Evolutionary conservation across 805 yeast genomes (phyloP).

Genomic region (Wickerhamiella lipophila): DNA sequence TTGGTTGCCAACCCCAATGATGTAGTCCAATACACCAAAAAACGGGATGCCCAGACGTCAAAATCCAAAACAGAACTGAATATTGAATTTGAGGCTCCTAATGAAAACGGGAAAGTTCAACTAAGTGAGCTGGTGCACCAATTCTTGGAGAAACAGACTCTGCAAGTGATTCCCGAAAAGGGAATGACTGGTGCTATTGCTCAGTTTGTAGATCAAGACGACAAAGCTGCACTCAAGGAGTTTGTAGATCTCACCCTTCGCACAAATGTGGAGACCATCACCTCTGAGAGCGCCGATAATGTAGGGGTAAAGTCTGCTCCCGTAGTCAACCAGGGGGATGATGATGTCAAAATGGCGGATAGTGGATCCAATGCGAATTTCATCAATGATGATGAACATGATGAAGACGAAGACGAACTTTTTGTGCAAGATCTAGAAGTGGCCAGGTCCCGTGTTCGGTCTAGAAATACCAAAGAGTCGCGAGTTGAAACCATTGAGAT

Average conservation of each 20-base stretch:
- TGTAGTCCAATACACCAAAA: constrained; percentile 56
- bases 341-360: neutral
- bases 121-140: constrained; percentile 53
- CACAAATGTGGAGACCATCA: neutral
- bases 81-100: constrained; percentile 3
- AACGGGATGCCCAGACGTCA: constrained; percentile 21
- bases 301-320: constrained; percentile 14
- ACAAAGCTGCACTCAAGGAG: constrained; percentile 50
- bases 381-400: neutral
- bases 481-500: neutral
- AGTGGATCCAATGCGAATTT: neutral
- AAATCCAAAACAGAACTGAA: constrained; percentile 8
- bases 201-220: constrained; percentile 69
- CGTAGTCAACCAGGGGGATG: constrained; percentile 20
- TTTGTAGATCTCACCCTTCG: constrained; percentile 25
- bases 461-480: neutral
- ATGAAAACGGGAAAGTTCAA: constrained; percentile 29
- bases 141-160: constrained; percentile 46
- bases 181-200: constrained; percentile 66
- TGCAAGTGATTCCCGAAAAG: constrained; percentile 57
- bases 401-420: neutral
- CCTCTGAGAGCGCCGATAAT: neutral
- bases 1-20: constrained; percentile 84
- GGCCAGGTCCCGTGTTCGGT: neutral
- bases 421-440: neutral